Evolutionary conservation across 768 basidiomycete species (phyloP).

Genomic region (Suillus fuscotomentosus): DNA sequence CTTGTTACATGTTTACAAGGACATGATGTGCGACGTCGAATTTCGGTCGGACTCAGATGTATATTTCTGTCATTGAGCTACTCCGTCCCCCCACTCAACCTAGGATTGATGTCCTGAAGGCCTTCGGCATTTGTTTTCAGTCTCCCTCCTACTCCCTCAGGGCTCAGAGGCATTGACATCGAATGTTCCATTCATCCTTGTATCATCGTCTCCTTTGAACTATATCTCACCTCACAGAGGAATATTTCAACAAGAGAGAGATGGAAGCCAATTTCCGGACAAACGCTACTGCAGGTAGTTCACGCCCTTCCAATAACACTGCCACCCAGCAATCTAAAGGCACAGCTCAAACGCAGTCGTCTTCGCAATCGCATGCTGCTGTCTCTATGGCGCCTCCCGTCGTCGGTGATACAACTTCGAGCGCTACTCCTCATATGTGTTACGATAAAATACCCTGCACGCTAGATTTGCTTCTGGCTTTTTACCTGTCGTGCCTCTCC

Average conservation of each 20-base stretch:
- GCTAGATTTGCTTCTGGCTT: not conserved
- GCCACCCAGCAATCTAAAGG: not conserved
- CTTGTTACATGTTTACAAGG: not conserved
- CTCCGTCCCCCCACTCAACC: not conserved
- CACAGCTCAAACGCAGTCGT: too few relatives aligned
- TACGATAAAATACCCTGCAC: not conserved
- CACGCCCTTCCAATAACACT: not conserved
- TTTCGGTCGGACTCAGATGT: not conserved
- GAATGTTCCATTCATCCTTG: not conserved
- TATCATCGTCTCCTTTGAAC: not conserved
- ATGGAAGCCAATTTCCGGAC: not conserved
- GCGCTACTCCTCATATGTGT: not conserved
- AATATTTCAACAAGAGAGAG: not conserved
- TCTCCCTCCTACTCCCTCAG: not conserved
- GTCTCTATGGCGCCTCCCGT: too few relatives aligned
- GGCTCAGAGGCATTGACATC: not conserved
- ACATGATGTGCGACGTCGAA: not conserved
- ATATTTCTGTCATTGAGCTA: not conserved
- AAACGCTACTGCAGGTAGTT: not conserved
- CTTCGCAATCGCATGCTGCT: too few relatives aligned
- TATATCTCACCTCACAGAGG: not conserved
- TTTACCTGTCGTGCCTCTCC: not conserved
- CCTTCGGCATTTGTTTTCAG: too few relatives aligned
- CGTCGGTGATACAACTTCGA: not conserved
- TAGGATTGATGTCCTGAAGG: not conserved